Base-by-base conservation (phyloP, 768 basidiomycete genomes). In the Boletus rex-veris region DNA sequence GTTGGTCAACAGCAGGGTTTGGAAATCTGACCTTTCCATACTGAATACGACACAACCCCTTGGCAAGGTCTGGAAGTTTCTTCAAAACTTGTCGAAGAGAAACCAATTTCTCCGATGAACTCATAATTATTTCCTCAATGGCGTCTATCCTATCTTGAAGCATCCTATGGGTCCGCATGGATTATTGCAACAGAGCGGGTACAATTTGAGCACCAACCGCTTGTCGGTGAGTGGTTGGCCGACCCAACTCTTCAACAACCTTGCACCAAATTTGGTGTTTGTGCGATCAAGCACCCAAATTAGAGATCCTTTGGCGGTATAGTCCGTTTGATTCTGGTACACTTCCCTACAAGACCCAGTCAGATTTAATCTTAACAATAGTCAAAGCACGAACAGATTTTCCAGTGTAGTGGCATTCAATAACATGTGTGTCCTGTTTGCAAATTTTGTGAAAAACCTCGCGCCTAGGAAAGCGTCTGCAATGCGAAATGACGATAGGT, bases 291-390 rank as follows among this genome's bases (percentile, higher is more conserved):
- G 75, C 7, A 95, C 78, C 82, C 86, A 89, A 57, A 97, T 74
- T 43, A 99, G 73, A 46, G 91, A 89, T 5, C 94, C 95, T 52
- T 73, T 79, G 18, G 79, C 74, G 11, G 80, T 82, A 50, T 80
- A 80, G 65, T 97, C 88, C 1, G 91, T 92, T 64, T 90, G 87
- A 61, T 98, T 98, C 33, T 84, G 81, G 67, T 91, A 95, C n/a
- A 99, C 84, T 69, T 98, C 95, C 41, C 84, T 84, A 55, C 39
- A 26, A 37, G 30, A 24, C 15, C 10, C n/a, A 8, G 46, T 58
- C 42, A 55, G 44, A 19, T 16, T 44, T 28, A 21, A 43, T 12
- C 31, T 21, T 26, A 51, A 7, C 21, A n/a, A 28, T 56, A 26
- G 37, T 21, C 7, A 19, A 46, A 36, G 35, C 18, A 68, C 79